Base-by-base conservation (phyloP, 169 alveolate species). In the Neospora caninum region DNA sequence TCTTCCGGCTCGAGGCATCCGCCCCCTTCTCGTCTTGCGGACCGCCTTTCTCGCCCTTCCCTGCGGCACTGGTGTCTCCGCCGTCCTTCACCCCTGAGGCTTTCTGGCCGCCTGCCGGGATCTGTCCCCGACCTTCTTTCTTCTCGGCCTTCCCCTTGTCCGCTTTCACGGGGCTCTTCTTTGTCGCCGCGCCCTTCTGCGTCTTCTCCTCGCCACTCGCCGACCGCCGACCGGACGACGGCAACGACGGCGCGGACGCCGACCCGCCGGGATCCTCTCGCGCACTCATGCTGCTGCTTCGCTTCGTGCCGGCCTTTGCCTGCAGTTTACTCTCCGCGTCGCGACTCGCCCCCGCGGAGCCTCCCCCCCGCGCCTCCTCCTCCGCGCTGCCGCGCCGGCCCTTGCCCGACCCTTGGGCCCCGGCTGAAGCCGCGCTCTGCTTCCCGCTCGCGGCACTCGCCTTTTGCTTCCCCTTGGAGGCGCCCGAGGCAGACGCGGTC, bases 321-420 rank as follows among this genome's bases (percentile, higher is more conserved):
- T 49, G 22, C 22, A 4, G 13, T 13, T 49, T 49, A 13, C 58
- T 49, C 22, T 49, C 73, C 73, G 31, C 73, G 25, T 64, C 73
- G 73, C 58, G 58, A 49, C 22, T 4, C 58, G 22, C 58, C 13
- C 58, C 58, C 4, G 58, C 22, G 58, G 58, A 49, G 4, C 58
- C 58, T 4, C 22, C n/a, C n/a, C 27, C 64, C 64, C 18, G 7
- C 64, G 18, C 64, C 27, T 18, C 73, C 73, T 64, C 73, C 73
- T 16, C 73, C 7, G 73, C 73, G 73, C 73, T 64, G 73, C 73
- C 73, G n/a, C 73, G 73, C 34, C 73, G 73, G 73, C 73, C 73
- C 73, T 64, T 64, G 7, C 64, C 64, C 73, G 73, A 22, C n/a
- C 4, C n/a, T 16, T 4, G 31, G 73, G 7, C 34, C 16, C 31